phyloP scores from a whole-genome alignment of 164 flowering plant genomes.

The Buxus sempervirens region DNA sequence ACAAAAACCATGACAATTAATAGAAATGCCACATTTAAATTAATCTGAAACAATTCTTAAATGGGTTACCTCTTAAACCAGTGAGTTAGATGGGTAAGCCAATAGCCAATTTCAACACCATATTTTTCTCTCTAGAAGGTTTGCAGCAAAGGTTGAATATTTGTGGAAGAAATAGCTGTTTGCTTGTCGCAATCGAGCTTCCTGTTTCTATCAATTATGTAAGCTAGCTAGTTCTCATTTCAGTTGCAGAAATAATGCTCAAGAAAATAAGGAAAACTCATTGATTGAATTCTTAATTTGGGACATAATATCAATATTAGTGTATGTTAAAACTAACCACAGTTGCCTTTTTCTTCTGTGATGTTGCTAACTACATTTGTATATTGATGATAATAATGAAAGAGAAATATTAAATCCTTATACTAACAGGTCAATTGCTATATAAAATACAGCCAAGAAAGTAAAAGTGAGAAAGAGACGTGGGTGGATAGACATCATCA shows the following conservation, averaged over 20 bases:
- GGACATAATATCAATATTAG: not conserved
- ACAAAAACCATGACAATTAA: not conserved
- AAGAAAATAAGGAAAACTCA: not conserved
- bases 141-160: not conserved
- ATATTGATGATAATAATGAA: not conserved
- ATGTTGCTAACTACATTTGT: not conserved
- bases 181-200: not conserved
- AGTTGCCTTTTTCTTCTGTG: not conserved
- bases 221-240: no score
- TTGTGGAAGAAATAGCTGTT: not conserved
- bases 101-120: not conserved
- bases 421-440: slow-evolving; percentile 13
- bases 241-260: not conserved
- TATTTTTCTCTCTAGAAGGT: not conserved
- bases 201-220: no score
- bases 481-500: slow-evolving; percentile 16
- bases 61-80: not conserved
- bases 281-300: not conserved
- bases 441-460: slow-evolving; percentile 11
- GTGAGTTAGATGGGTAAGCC: no score
- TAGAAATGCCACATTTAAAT: not conserved
- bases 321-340: not conserved
- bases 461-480: slow-evolving; percentile 11
- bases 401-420: slow-evolving; percentile 4
- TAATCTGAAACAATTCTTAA: not conserved